Evolutionary conservation across 78 protist genomes (phyloP).

Genomic region (Dictyostelium purpureum): DNA sequence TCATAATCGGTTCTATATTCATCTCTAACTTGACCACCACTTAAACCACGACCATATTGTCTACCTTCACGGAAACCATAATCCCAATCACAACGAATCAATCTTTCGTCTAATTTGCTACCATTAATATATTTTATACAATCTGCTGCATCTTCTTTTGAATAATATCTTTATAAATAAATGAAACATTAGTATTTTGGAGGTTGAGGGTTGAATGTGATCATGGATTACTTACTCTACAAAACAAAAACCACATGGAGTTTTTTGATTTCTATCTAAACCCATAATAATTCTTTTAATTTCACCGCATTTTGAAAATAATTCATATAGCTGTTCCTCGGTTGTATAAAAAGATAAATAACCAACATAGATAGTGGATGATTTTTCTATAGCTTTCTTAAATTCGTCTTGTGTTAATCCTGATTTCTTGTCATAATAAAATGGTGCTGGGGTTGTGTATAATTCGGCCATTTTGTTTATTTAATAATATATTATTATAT

Average conservation of each 20-base stretch:
- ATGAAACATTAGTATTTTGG: neutral
- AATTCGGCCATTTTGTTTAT: conserved; percentile 64
- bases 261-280: conserved; percentile 84
- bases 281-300: conserved; percentile 96
- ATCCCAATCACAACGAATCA: conserved; percentile 96
- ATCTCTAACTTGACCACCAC: conserved; percentile 90
- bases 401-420: conserved; percentile 47
- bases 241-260: conserved; percentile 98
- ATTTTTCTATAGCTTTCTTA: conserved; percentile 22
- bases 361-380: conserved; percentile 94
- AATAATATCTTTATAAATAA: conserved; percentile 82
- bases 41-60: conserved; percentile 96
- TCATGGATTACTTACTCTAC: conserved; percentile 88
- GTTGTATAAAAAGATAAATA: conserved; percentile 93
- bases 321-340: conserved; percentile 94
- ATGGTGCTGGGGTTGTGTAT: conserved; percentile 40
- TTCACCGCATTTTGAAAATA: conserved; percentile 92
- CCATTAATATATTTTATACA: conserved; percentile 88
- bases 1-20: conserved; percentile 89
- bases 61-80: conserved; percentile 96
- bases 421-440: conserved; percentile 63
- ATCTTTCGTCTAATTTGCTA: conserved; percentile 92
- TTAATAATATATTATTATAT: too few relatives aligned
- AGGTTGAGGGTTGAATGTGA: neutral
- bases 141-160: conserved; percentile 89